A percentile compares a stretch with the other conserved stretches of the same genome.
These are phyloP conservation scores for Pseudoturritis turrita DNA, from an alignment of 345 rosid species.

Conservation along the genomic window DNA sequence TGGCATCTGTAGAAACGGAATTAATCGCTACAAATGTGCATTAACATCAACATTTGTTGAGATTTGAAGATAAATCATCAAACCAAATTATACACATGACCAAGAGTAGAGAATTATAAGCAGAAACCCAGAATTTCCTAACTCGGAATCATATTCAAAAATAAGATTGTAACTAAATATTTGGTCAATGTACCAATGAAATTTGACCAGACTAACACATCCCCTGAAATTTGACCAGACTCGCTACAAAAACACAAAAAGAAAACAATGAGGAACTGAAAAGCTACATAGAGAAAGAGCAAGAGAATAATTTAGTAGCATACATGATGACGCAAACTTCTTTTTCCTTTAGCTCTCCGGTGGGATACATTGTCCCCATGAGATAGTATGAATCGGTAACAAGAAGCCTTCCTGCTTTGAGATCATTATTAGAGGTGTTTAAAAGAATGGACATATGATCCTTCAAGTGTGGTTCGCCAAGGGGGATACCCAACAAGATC, in stretches of 20 bases:
- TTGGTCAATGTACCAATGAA: too few relatives aligned
- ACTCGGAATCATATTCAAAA: too few relatives aligned
- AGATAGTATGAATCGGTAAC: slow-evolving; percentile 64
- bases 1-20: too few relatives aligned
- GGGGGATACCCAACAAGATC: slow-evolving; percentile 67
- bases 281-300: neutral
- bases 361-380: slow-evolving; percentile 88
- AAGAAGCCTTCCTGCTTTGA: slow-evolving; percentile 57
- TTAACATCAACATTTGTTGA: too few relatives aligned
- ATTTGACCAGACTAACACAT: slow-evolving; percentile 79
- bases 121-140: too few relatives aligned
- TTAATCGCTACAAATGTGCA: too few relatives aligned
- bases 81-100: too few relatives aligned
- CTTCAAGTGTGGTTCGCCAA: slow-evolving; percentile 62
- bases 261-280: neutral
- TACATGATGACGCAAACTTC: slow-evolving; percentile 87
- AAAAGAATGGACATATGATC: slow-evolving; percentile 33
- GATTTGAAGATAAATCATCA: too few relatives aligned
- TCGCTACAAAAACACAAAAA: slow-evolving; percentile 38
- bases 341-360: slow-evolving; percentile 48
- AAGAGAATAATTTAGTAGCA: slow-evolving; percentile 18
- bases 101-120: too few relatives aligned
- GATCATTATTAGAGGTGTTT: slow-evolving; percentile 45
- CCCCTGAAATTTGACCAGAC: slow-evolving; percentile 66
- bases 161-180: too few relatives aligned